Conservation (phyloP, 192 early-diverging fungal genomes). For the Funneliformis mosseae region DNA sequence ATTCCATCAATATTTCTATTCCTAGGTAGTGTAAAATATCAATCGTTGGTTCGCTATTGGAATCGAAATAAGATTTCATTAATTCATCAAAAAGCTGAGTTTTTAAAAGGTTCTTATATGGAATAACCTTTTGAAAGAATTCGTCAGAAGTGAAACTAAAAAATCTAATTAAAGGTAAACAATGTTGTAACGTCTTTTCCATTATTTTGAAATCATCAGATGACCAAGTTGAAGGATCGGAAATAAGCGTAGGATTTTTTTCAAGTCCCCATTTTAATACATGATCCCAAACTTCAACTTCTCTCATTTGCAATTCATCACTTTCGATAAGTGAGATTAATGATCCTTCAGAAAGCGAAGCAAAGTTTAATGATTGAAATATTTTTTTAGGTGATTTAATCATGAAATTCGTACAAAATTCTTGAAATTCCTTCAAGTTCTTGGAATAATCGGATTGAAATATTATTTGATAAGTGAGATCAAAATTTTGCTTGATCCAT, state of each 20-base stretch:
- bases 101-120: background rate
- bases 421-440: background rate
- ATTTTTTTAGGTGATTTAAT: background rate
- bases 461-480: background rate
- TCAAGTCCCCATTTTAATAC: conserved; percentile 14
- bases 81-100: background rate
- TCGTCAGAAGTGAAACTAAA: background rate
- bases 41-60: background rate
- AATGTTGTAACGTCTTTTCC: background rate
- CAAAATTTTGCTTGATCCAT: background rate
- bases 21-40: background rate
- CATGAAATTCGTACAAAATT: background rate
- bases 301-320: background rate
- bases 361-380: background rate
- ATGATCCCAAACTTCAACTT: conserved; percentile 7
- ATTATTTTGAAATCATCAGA: background rate
- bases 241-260: background rate
- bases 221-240: background rate
- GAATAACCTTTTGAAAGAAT: background rate
- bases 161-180: background rate
- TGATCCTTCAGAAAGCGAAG: background rate
- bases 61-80: background rate
- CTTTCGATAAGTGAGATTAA: background rate
- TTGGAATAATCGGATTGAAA: background rate
- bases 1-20: background rate